Percentiles rank a stretch among this genome's conserved stretches.
Evolutionary conservation across 2,329 filamentous ascomycete genomes (phyloP).

Genomic region (Helotiales sp.): DNA sequence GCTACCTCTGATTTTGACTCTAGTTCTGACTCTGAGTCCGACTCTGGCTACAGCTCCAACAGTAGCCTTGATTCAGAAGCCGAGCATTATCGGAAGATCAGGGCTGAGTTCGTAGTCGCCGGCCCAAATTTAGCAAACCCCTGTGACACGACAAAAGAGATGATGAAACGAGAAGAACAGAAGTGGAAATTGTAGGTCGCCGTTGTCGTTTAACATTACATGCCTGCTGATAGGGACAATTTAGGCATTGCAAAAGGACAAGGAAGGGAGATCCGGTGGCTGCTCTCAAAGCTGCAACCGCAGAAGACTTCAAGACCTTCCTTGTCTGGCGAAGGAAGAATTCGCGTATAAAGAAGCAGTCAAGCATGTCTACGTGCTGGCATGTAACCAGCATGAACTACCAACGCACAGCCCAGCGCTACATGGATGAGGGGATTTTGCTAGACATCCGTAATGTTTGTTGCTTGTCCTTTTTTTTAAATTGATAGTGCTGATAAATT

Average conservation of each 20-base stretch:
- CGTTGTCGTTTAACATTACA: slow-evolving; percentile 10
- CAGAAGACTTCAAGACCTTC: slow-evolving; percentile 35
- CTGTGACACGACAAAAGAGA: slow-evolving; percentile 29
- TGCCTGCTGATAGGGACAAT: slow-evolving; percentile 20
- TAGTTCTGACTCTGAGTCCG: slow-evolving; percentile 3
- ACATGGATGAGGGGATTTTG: slow-evolving; percentile 30
- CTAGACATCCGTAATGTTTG: slow-evolving; percentile 34
- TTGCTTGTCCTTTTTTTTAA: neutral
- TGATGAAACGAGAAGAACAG: slow-evolving; percentile 30
- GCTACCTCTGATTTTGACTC: neutral
- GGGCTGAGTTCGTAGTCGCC: slow-evolving; percentile 28
- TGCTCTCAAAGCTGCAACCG: slow-evolving; percentile 7
- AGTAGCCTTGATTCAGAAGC: slow-evolving; percentile 7
- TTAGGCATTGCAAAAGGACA: slow-evolving; percentile 27
- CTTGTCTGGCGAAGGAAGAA: slow-evolving; percentile 32
- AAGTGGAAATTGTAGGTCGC: slow-evolving; percentile 32
- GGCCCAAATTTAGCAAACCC: slow-evolving; percentile 32
- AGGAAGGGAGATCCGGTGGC: slow-evolving; percentile 21
- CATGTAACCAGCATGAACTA: slow-evolving; percentile 22
- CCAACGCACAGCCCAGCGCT: slow-evolving; percentile 18
- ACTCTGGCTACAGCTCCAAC: slow-evolving; percentile 14
- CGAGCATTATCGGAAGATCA: slow-evolving; percentile 31
- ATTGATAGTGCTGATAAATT: neutral
- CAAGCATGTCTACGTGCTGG: slow-evolving; percentile 30
- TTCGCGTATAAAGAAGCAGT: slow-evolving; percentile 36